Evolutionary conservation across 2,329 filamentous ascomycete genomes (phyloP), one percentile per base, ranked within the genome.

Genomic region (Allantophomopsis cytisporea): DNA sequence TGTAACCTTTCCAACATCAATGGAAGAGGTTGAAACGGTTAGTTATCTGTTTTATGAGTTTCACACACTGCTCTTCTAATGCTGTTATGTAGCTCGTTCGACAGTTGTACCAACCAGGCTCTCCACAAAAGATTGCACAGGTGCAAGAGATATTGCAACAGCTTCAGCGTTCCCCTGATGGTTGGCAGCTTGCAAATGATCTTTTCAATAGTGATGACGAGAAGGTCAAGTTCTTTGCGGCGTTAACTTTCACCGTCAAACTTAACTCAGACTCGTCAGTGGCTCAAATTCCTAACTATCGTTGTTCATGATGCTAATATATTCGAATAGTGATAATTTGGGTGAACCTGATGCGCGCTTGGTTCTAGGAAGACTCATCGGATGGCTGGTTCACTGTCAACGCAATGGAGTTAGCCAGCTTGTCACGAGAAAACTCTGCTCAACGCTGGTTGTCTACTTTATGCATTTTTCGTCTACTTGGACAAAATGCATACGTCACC

Each of bases 171-270:
- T 83, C 85, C 2, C 68, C 79, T 2, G 70, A 84, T 51, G 89
- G 87, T 40, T 98, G 91, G 91, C 71, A 82, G 41, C 69, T 95
- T 35, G 87, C 86, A 15, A 79, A 89, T 53, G 74, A 76, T 38
- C 67, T 96, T 12, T 65, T 95, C 10, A 65, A 65, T 38, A 76
- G 75, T 44, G 63, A 72, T 16, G 77, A 84, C 48, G 73, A 82
- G 44, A 80, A 88, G 51, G 76, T 91, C 48, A 81, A 83, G 47
- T 96, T 96, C 61, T 94, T 94, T 55, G 91, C 86, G 12, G 89
- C 88, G 21, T 69, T 95, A 43, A 96, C 89, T 0, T 81, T 95
- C 48, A 93, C 86, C 38, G 77, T 96, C 50, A 98, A 96, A 62
- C 74, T 96, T 42, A 95, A 96, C 56, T 81, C 80, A n/a, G 85